A percentile compares a stretch with the other conserved stretches of the same genome.
Evolutionary conservation across 441 rosid genomes (phyloP).

Genomic region (Hura crepitans): DNA sequence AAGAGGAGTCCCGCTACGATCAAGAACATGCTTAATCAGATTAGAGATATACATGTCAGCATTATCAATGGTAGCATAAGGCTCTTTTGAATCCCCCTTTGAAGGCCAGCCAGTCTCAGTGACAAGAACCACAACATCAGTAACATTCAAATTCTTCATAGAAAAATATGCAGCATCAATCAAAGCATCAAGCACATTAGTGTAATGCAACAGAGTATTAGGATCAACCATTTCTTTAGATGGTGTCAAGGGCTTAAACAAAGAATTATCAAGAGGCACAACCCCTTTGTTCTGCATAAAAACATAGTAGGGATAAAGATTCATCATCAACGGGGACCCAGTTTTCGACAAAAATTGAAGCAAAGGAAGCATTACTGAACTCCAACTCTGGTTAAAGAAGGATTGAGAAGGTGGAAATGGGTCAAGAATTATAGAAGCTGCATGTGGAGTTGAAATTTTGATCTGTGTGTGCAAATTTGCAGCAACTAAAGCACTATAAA

Average conservation of each 20-base stretch:
- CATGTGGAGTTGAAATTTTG: conserved; percentile 87
- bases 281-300: conserved; percentile 96
- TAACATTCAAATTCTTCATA: conserved; percentile 79
- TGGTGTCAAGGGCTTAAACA: conserved; percentile 86
- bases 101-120: conserved; percentile 95
- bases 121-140: conserved; percentile 79
- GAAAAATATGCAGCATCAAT: conserved; percentile 88
- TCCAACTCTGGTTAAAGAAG: conserved; percentile 85
- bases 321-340: conserved; percentile 92
- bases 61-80: conserved; percentile 72
- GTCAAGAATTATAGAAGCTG: conserved; percentile 75
- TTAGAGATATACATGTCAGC: conserved; percentile 87
- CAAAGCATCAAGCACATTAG: conserved; percentile 92
- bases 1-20: conserved; percentile 71
- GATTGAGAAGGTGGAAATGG: conserved; percentile 94
- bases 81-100: conserved; percentile 75
- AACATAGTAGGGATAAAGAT: conserved; percentile 89
- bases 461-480: conserved; percentile 80
- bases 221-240: conserved; percentile 96
- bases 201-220: conserved; percentile 88
- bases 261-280: conserved; percentile 83
- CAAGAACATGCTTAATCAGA: conserved; percentile 84
- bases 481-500: conserved; percentile 85
- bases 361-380: conserved; percentile 60
- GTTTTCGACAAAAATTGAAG: conserved; percentile 76